Evolutionary conservation across 2,329 filamentous ascomycete genomes (phyloP), one percentile per base, ranked within the genome.

Genomic region (Colletotrichum karsti): DNA sequence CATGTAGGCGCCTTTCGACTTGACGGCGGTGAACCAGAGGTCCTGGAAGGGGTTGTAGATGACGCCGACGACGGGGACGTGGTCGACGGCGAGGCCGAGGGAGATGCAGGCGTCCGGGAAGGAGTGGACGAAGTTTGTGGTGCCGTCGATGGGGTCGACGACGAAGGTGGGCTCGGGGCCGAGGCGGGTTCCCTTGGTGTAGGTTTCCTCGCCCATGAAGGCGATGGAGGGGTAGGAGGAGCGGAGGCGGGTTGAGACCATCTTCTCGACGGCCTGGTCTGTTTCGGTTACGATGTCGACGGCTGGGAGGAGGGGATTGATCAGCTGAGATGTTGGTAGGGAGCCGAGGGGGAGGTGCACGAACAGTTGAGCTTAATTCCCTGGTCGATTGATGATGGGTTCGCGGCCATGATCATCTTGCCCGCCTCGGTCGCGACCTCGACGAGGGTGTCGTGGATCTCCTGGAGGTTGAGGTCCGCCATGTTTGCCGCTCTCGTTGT

Each of bases 91-190:
- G 64, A 95, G 85, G 50, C 92, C 93, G 35, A 95, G 88, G 10
- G 91, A 93, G 80, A 95, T 91, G 81, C 90, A 93, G 69, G 93
- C 92, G 73, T 89, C 86, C 5, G 92, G 91, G 79, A 93, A 91
- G 20, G 87, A 87, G 80, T 95, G 93, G 51, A 95, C 87, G 75
- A 95, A 94, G 84, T 95, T 95, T 56, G 91, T 93, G 7, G 89
- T 94, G 75, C 92, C 93, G 80, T 95, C 93, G 73, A 95, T 94
- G 48, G 93, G 93, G 77, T 95, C 93, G 72, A 93, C 90, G 75
- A 95, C 87, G 80, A 95, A 95, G 46, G 93, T 95, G 2, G 93
- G 92, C 15, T 85, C 85, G 30, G 84, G 78, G 0, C 89, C 91
- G 51, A 95, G 83, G 46, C 79, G 81, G 69, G 84, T 83, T 73